These are phyloP conservation scores for Pyronema domesticum DNA, from an alignment of 495 filamentous ascomycete species.

Conservation along the genomic window DNA sequence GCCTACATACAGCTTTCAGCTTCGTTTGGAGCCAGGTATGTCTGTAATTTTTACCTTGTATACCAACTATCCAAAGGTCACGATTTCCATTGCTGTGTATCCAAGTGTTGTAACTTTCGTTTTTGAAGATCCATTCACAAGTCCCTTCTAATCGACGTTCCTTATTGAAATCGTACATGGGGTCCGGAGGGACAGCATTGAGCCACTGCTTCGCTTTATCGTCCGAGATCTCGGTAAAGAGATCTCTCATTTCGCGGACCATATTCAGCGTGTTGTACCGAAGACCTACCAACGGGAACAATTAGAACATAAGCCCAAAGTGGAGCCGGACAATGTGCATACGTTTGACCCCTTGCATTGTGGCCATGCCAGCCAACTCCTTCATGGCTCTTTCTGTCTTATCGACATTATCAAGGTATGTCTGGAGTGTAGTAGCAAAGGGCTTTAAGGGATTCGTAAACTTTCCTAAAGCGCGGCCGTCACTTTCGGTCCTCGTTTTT, in stretches of 20 bases:
- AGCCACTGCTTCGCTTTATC: constrained; percentile 2
- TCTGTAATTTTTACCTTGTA: not conserved
- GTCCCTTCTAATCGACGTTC: not conserved
- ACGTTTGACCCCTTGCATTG: not conserved
- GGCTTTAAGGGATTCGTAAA: not conserved
- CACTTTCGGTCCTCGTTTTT: too few relatives aligned
- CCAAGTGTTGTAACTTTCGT: not conserved
- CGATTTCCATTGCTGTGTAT: not conserved
- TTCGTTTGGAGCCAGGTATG: not conserved
- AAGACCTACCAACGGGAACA: too few relatives aligned
- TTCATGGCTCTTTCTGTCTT: not conserved
- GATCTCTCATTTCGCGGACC: too few relatives aligned
- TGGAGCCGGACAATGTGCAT: too few relatives aligned
- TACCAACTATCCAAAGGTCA: not conserved
- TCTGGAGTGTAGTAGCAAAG: not conserved
- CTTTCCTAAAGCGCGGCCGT: too few relatives aligned
- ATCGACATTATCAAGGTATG: not conserved
- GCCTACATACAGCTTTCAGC: not conserved
- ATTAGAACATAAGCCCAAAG: too few relatives aligned
- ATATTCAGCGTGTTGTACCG: too few relatives aligned
- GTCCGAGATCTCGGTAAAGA: too few relatives aligned
- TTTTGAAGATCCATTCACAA: constrained; percentile 5
- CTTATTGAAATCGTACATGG: not conserved
- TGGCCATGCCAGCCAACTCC: constrained; percentile 1
- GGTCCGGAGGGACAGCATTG: not conserved